phyloP scores from a whole-genome alignment of 305 asterid genomes.

The Fraxinus ornus region DNA sequence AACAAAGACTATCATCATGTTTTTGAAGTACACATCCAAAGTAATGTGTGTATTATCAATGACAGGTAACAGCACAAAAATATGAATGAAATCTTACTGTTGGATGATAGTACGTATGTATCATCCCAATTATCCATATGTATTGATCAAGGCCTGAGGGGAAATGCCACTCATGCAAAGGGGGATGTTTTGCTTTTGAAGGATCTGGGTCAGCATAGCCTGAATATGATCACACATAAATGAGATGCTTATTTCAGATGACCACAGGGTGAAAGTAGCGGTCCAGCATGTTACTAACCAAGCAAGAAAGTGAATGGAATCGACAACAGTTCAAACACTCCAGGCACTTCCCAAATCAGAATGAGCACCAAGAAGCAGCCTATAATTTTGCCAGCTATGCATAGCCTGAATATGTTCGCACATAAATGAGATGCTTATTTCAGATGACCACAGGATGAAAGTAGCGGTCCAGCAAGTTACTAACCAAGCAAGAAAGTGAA shows the following conservation, averaged over 20 bases:
- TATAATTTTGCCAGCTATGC: conserved; percentile 61
- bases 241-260: conserved; percentile 18
- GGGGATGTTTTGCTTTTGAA: conserved; percentile 49
- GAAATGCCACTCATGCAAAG: conserved; percentile 78
- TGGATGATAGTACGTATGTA: conserved; percentile 88
- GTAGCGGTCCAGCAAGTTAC: conserved; percentile 24
- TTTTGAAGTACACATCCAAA: conserved; percentile 1
- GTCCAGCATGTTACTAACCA: conserved; percentile 45
- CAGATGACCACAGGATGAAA: background rate
- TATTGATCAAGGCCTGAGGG: conserved; percentile 88
- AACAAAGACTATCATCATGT: conserved; percentile 5
- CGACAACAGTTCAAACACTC: conserved; percentile 75
- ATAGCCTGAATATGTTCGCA: conserved; percentile 26
- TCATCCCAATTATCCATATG: conserved; percentile 90
- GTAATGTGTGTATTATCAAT: background rate
- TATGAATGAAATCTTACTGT: conserved; percentile 43
- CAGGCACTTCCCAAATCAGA: conserved; percentile 79
- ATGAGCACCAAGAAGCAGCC: conserved; percentile 79
- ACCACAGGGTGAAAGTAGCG: background rate
- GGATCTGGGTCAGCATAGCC: conserved; percentile 71
- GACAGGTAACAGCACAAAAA: conserved; percentile 10
- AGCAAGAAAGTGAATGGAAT: conserved; percentile 78
- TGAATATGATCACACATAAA: conserved; percentile 28
- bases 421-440: conserved; percentile 14
- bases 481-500: conserved; percentile 76